These are phyloP conservation scores for Allodekkera sacchari DNA, from an alignment of 805 yeast genomes.

Conservation along the genomic window DNA sequence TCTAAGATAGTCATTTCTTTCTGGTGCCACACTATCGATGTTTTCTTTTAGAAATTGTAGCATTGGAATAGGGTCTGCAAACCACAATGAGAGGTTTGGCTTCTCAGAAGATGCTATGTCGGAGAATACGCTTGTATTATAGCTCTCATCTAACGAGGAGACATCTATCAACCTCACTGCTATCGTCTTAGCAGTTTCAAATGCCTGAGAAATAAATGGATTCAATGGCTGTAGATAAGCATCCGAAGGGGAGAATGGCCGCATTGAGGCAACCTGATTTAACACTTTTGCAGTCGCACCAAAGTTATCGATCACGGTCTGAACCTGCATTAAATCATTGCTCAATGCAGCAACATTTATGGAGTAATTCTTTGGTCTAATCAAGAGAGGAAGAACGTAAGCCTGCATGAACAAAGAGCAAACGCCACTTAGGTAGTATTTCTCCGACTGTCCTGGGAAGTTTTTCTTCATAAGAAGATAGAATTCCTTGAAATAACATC, in stretches of 20 bases:
- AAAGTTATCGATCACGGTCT: slow-evolving; percentile 39
- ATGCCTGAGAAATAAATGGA: slow-evolving; percentile 52
- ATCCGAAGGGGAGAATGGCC: slow-evolving; percentile 52
- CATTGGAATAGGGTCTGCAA: slow-evolving; percentile 36
- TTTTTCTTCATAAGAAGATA: slow-evolving; percentile 21
- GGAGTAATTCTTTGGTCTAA: slow-evolving; percentile 51
- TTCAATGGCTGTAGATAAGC: slow-evolving; percentile 73
- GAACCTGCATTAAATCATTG: slow-evolving; percentile 17
- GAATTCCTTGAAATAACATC: slow-evolving; percentile 42
- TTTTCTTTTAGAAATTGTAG: slow-evolving; percentile 34
- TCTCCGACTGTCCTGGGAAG: slow-evolving; percentile 54
- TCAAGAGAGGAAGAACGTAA: slow-evolving; percentile 39
- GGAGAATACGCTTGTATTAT: slow-evolving; percentile 50
- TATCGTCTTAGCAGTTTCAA: slow-evolving; percentile 36
- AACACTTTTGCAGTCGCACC: slow-evolving; percentile 48
- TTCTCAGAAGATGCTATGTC: slow-evolving; percentile 48
- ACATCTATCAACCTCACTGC: slow-evolving; percentile 43
- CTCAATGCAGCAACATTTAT: slow-evolving; percentile 23
- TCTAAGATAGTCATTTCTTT: slow-evolving; percentile 37
- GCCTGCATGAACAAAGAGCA: slow-evolving; percentile 57
- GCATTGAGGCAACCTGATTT: slow-evolving; percentile 59
- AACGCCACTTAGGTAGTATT: slow-evolving; percentile 53
- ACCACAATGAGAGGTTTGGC: slow-evolving; percentile 36
- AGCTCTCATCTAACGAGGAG: slow-evolving; percentile 49
- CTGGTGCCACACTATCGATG: slow-evolving; percentile 35